Base-by-base conservation (phyloP, 495 filamentous ascomycete species). In the Astrothelium macrocarpum region DNA sequence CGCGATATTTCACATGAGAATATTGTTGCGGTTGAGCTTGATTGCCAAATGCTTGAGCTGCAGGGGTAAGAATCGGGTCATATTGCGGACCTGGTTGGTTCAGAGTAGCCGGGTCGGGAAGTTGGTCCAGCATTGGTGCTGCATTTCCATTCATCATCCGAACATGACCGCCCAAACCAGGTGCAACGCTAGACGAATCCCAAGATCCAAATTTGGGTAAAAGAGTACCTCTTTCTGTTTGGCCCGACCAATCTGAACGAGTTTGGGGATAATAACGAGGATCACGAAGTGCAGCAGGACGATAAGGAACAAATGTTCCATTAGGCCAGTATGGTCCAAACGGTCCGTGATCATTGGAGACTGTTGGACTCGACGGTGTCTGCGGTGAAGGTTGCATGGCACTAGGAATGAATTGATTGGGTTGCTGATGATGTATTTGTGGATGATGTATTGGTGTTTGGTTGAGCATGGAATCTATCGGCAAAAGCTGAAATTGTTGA, bases 271-370 rank as follows among this genome's bases (percentile, higher is more conserved):
- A 66, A 62, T 68, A 84, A n/a, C 81, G 79, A 5, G 82, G 74
- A 74, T 87, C 85, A 53, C 83, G 78, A 65, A 88, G 69, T 26
- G 86, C 82, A 29, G 87, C 81, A 59, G 87, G 87, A 63, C 84
- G 77, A 74, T 89, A 90, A n/a, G 89, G 88, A 32, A 87, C 85
- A 69, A 85, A 86, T 16, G 80, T 85, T 4, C 87, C 86, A 74
- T 95, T 86, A 14, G 85, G 85, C 89, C 89, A 94, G 67, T 88
- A 87, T 18, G 86, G 84, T 2, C 89, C 89, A 73, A 84, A 89
- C 18, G 87, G 82, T 2, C 85, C 85, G 39, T 83, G 84, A 32
- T 85, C 85, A 64, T 89, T 89, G 20, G 87, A 87, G 25, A 86
- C 84, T 2, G 89, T 90, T 36, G 88, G 89, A 7, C 87, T 85